Evolutionary conservation across 2,329 filamentous ascomycete species (phyloP).

Genomic region (Neoarthrinium moseri): DNA sequence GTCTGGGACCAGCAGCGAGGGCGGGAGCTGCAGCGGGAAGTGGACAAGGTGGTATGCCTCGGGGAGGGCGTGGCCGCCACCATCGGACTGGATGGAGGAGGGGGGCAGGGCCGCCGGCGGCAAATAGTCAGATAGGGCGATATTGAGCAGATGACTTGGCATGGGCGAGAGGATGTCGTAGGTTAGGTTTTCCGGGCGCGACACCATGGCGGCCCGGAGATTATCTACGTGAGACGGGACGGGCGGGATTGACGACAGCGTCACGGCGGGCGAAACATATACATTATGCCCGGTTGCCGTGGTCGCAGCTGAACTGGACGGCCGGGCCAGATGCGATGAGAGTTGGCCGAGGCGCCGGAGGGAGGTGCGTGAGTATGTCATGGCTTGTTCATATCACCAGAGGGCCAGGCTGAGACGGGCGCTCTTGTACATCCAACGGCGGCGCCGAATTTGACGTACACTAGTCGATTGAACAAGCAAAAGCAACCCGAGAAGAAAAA

Average conservation of each 20-base stretch:
- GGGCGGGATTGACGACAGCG: neutral
- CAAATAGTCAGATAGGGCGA: conserved; percentile 59
- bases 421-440: too few species aligned
- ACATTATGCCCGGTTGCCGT: neutral
- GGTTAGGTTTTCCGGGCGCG: conserved; percentile 20
- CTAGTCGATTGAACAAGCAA: too few species aligned
- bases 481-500: too few species aligned
- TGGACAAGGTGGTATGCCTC: conserved; percentile 81
- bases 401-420: too few species aligned
- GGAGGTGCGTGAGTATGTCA: neutral
- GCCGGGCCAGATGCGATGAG: neutral
- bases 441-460: too few species aligned
- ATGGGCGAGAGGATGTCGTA: conserved; percentile 49
- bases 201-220: conserved; percentile 22
- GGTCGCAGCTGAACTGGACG: neutral
- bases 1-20: conserved; percentile 68
- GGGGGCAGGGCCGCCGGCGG: conserved; percentile 26
- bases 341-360: conserved; percentile 4
- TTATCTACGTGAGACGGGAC: conserved; percentile 9
- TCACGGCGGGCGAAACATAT: neutral
- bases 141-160: conserved; percentile 63
- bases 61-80: conserved; percentile 39
- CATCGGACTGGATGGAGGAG: neutral
- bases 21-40: conserved; percentile 70
- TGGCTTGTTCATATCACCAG: too few species aligned